These are phyloP conservation scores for Gamarada debralockiae DNA, from an alignment of 495 filamentous ascomycete species.

Conservation along the genomic window DNA sequence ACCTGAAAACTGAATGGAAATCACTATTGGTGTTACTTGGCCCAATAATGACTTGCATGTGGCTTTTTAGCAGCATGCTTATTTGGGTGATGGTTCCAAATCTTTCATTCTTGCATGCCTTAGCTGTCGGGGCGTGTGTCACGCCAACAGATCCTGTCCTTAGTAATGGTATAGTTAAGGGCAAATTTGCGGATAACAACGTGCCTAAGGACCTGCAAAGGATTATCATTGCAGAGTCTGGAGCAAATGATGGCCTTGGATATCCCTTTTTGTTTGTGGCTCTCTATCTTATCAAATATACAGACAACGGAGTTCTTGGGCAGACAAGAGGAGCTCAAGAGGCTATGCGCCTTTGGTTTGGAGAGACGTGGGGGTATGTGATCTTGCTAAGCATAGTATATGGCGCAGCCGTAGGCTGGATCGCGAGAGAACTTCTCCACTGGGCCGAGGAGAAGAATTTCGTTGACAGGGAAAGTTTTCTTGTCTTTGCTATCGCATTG, in stretches of 20 bases:
- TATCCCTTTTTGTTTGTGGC: conserved; percentile 78
- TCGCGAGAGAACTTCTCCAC: conserved; percentile 74
- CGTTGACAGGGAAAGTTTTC: conserved; percentile 84
- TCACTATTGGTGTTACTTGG: conserved; percentile 70
- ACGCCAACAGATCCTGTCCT: conserved; percentile 89
- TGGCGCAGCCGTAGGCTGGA: conserved; percentile 70
- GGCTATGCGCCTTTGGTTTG: conserved; percentile 78
- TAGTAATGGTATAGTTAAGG: conserved; percentile 86
- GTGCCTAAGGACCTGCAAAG: conserved; percentile 74
- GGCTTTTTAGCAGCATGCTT: conserved; percentile 73
- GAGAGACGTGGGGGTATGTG: conserved; percentile 79
- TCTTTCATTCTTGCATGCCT: conserved; percentile 67
- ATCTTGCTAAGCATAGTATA: conserved; percentile 77
- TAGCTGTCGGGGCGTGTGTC: conserved; percentile 79
- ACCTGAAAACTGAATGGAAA: conserved; percentile 75
- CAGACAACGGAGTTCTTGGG: conserved; percentile 43
- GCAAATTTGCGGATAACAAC: conserved; percentile 86
- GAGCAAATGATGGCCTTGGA: conserved; percentile 89
- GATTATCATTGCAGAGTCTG: conserved; percentile 85
- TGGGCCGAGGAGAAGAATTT: conserved; percentile 77
- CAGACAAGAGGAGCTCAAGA: conserved; percentile 50
- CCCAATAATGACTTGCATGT: conserved; percentile 87
- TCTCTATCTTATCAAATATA: conserved; percentile 77
- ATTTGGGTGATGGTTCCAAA: conserved; percentile 74
- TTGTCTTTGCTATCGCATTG: conserved; percentile 79